Evolutionary conservation across 2,329 filamentous ascomycete species (phyloP).

Genomic region (Apiospora koreana): DNA sequence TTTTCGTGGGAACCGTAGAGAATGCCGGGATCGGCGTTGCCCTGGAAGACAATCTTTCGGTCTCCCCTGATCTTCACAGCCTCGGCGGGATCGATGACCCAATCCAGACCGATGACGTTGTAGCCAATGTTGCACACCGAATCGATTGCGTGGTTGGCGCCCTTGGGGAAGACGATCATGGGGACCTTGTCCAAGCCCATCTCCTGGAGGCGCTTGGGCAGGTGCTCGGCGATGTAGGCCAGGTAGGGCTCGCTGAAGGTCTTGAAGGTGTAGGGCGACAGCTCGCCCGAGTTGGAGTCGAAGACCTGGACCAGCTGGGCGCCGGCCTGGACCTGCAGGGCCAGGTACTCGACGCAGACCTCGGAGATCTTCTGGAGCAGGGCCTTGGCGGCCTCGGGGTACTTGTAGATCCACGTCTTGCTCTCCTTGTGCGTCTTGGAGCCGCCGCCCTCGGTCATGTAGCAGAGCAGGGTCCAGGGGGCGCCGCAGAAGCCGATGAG

Average conservation of each 20-base stretch:
- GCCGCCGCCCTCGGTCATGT: slow-evolving; percentile 98
- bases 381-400: slow-evolving; percentile 76
- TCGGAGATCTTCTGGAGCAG: slow-evolving; percentile 90
- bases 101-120: slow-evolving; percentile 92
- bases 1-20: slow-evolving; percentile 81
- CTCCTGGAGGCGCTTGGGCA: slow-evolving; percentile 74
- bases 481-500: slow-evolving; percentile 96
- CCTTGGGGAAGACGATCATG: slow-evolving; percentile 98
- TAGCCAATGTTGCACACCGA: slow-evolving; percentile 86
- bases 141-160: slow-evolving; percentile 92
- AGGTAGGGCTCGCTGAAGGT: slow-evolving; percentile 87
- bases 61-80: slow-evolving; percentile 79
- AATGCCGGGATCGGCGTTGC: slow-evolving; percentile 93
- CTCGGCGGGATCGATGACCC: slow-evolving; percentile 86
- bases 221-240: slow-evolving; percentile 75
- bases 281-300: slow-evolving; percentile 95
- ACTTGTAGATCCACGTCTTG: slow-evolving; percentile 96
- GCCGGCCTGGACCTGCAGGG: slow-evolving; percentile 87
- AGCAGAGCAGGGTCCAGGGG: slow-evolving; percentile 95
- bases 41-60: slow-evolving; percentile 78
- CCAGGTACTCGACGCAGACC: slow-evolving; percentile 92
- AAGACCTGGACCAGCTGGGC: slow-evolving; percentile 96
- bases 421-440: slow-evolving; percentile 92
- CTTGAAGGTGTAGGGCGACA: slow-evolving; percentile 81
- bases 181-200: slow-evolving; percentile 79